Evolutionary conservation across 2,329 filamentous ascomycete species (phyloP).

Genomic region (Thielaviopsis musarum): DNA sequence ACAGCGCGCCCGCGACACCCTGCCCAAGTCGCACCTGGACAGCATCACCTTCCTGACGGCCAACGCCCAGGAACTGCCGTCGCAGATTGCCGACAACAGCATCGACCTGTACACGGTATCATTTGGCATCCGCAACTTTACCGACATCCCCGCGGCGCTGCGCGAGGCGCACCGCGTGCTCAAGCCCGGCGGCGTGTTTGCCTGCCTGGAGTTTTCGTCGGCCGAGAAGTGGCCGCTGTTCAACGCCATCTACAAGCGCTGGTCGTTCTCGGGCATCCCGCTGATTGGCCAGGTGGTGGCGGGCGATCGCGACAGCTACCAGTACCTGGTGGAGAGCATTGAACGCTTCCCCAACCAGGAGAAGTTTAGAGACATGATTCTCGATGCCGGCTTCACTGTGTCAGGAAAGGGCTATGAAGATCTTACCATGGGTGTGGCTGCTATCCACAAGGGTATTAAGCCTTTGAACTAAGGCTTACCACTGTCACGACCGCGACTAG

Average conservation of each 20-base stretch:
- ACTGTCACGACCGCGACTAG: too few relatives aligned
- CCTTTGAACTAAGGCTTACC: constrained; percentile 22
- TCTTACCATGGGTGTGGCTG: constrained; percentile 79
- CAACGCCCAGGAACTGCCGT: constrained; percentile 63
- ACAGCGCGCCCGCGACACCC: constrained; percentile 48
- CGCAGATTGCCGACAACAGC: constrained; percentile 46
- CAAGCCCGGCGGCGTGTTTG: constrained; percentile 89
- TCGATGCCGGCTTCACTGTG: constrained; percentile 68
- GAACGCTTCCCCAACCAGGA: constrained; percentile 78
- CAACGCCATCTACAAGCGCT: constrained; percentile 79
- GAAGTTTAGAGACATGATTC: constrained; percentile 70
- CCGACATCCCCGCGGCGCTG: constrained; percentile 70
- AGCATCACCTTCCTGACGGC: constrained; percentile 67
- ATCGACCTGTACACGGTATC: constrained; percentile 94
- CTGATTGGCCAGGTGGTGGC: constrained; percentile 91
- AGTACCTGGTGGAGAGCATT: constrained; percentile 97
- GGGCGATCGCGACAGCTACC: constrained; percentile 86
- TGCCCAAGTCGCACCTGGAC: constrained; percentile 34
- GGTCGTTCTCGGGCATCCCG: constrained; percentile 90
- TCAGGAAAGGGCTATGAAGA: constrained; percentile 77
- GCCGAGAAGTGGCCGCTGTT: constrained; percentile 59
- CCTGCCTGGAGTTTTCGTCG: constrained; percentile 89
- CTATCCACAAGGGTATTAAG: constrained; percentile 94
- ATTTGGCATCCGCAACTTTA: constrained; percentile 96
- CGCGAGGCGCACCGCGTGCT: constrained; percentile 74